These are phyloP conservation scores for Trichophyton simii DNA, from an alignment of 2,329 filamentous ascomycete genomes.

Conservation along the genomic window DNA sequence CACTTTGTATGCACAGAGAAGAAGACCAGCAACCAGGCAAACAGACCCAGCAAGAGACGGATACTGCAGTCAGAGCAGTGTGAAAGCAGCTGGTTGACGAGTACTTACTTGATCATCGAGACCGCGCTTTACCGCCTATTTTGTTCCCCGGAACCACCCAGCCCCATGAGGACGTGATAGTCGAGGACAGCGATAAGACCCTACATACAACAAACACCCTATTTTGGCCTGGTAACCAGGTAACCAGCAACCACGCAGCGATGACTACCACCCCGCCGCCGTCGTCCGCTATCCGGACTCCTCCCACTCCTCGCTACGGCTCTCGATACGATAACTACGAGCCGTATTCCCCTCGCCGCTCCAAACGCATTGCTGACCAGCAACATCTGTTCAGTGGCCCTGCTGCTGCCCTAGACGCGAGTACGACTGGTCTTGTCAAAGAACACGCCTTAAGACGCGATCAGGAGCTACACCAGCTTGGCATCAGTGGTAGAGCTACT, in stretches of 20 bases:
- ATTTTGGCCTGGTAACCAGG: background rate
- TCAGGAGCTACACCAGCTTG: constrained; percentile 16
- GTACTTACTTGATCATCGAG: background rate
- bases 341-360: constrained; percentile 30
- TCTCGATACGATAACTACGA: constrained; percentile 32
- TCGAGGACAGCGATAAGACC: background rate
- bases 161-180: background rate
- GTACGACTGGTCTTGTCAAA: constrained; percentile 8
- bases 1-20: background rate
- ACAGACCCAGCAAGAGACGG: background rate
- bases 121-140: background rate
- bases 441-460: constrained; percentile 7
- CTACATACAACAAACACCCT: background rate
- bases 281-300: constrained; percentile 27
- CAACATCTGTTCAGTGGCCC: background rate
- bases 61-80: background rate
- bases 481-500: constrained; percentile 14
- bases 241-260: background rate
- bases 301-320: constrained; percentile 36
- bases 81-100: background rate
- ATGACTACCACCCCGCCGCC: constrained; percentile 32
- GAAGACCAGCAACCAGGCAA: background rate
- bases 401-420: constrained; percentile 16
- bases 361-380: constrained; percentile 28
- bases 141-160: background rate